Conservation (phyloP, 2,329 filamentous ascomycete genomes). For the Xenoacremonium recifei region DNA sequence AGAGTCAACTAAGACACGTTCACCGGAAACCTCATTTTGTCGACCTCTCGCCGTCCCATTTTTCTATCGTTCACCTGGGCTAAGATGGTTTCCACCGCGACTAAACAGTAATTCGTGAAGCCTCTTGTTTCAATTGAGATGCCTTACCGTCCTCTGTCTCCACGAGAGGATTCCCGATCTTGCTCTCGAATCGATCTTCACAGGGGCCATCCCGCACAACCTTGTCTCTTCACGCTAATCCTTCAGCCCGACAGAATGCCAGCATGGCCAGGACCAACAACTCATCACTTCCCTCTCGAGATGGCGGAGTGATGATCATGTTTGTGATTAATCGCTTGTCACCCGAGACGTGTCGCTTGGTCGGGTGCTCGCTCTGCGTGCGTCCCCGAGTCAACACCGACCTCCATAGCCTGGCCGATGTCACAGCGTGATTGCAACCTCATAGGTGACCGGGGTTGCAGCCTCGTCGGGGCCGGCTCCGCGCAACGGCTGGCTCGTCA, state of each 20-base stretch:
- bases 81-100: neutral
- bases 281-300: neutral
- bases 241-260: neutral
- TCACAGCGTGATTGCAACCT: slow-evolving; percentile 2
- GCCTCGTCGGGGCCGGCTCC: slow-evolving; percentile 4
- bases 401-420: neutral
- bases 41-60: neutral
- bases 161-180: neutral
- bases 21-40: neutral
- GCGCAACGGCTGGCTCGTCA: slow-evolving; percentile 1
- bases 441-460: slow-evolving; percentile 1
- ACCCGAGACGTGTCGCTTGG: neutral
- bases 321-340: neutral
- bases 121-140: no score
- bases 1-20: neutral
- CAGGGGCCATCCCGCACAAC: neutral
- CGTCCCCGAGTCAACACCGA: neutral
- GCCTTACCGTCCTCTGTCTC: no score
- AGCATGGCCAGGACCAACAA: neutral
- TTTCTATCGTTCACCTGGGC: neutral
- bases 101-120: no score
- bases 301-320: neutral
- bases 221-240: neutral
- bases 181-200: neutral
- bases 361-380: neutral